Percentiles rank a stretch among this genome's conserved stretches.
phyloP scores from a whole-genome alignment of 2,329 filamentous ascomycete species.

The Sarocladium strictum region DNA sequence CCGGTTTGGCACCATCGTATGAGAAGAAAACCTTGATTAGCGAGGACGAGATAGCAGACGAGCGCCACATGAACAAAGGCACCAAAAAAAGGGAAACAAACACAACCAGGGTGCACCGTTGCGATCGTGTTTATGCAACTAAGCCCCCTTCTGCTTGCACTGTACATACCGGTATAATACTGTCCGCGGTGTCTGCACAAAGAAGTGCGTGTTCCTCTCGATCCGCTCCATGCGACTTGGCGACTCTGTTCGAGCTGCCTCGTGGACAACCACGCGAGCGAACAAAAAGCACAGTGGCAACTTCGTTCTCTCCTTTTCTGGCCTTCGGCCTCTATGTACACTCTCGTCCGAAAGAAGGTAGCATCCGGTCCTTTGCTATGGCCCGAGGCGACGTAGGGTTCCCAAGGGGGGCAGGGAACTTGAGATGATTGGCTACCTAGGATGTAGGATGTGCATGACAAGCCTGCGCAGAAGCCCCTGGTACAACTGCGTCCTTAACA shows the following conservation, averaged over 20 bases:
- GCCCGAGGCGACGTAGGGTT: neutral
- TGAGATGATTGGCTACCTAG: neutral
- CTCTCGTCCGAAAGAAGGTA: neutral
- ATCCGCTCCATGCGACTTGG: neutral
- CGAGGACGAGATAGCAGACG: no score
- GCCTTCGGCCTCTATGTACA: no score
- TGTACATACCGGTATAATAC: no score
- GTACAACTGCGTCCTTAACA: no score
- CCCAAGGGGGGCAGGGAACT: neutral
- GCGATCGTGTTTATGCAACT: no score
- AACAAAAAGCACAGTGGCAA: constrained; percentile 2
- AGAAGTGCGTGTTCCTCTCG: neutral
- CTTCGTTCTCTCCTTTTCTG: neutral
- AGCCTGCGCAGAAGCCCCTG: no score
- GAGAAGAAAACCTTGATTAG: neutral
- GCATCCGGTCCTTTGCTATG: neutral
- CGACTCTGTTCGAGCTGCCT: neutral
- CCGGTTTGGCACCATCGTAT: constrained; percentile 3
- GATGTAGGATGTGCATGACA: no score
- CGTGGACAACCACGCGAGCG: constrained; percentile 1
- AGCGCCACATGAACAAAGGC: no score
- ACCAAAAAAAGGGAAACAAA: neutral
- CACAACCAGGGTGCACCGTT: no score
- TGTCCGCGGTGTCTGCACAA: no score
- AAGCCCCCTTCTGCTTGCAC: no score